Evolutionary conservation across 2,329 filamentous ascomycete genomes (phyloP).

Genomic region (Harringtonia aguacate): DNA sequence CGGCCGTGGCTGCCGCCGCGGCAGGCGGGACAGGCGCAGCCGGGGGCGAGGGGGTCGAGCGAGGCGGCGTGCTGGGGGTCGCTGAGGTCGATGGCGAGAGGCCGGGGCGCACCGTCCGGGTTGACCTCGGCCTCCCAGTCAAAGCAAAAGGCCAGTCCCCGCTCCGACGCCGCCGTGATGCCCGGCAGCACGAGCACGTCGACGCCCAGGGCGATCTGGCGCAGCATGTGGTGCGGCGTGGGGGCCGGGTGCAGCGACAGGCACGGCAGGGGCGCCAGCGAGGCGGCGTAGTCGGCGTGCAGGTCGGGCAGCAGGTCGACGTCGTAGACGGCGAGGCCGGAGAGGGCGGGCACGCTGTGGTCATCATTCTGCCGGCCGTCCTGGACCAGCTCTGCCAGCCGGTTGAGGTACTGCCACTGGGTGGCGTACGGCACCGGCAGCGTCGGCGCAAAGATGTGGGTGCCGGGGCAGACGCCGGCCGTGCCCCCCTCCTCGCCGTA

Average conservation of each 20-base stretch:
- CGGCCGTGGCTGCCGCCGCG: no score
- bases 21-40: conserved; percentile 77
- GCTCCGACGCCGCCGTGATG: conserved; percentile 62
- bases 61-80: conserved; percentile 48
- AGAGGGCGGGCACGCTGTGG: conserved; percentile 26
- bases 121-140: conserved; percentile 35
- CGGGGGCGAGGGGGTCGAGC: conserved; percentile 47
- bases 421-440: conserved; percentile 64
- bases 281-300: conserved; percentile 33
- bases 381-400: conserved; percentile 39
- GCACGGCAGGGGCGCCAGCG: conserved; percentile 55
- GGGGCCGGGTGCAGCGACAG: conserved; percentile 60
- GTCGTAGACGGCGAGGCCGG: conserved; percentile 71
- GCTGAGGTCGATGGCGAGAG: conserved; percentile 76
- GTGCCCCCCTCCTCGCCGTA: conserved; percentile 32
- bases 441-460: conserved; percentile 51
- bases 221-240: conserved; percentile 67
- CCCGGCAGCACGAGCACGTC: conserved; percentile 65
- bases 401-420: conserved; percentile 72
- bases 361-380: neutral
- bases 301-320: conserved; percentile 58
- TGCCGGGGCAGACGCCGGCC: conserved; percentile 8
- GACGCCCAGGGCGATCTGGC: conserved; percentile 64
- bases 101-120: conserved; percentile 17
- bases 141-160: conserved; percentile 76